phyloP scores from a whole-genome alignment of 2,329 filamentous ascomycete genomes.

The Sclerotinia borealis region DNA sequence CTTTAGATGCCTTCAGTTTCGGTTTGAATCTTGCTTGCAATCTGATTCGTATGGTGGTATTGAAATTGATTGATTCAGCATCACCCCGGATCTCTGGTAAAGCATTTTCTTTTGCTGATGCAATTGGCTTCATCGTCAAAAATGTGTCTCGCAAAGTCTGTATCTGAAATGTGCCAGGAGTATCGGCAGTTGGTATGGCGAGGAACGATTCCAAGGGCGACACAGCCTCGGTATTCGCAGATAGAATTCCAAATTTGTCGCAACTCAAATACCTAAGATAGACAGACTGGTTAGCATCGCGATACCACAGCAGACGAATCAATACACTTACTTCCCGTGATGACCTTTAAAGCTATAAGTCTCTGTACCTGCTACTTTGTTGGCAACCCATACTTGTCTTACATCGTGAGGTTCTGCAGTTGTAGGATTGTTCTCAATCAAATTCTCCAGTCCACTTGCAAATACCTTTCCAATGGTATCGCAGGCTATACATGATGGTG shows the following conservation, averaged over 20 bases:
- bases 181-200: constrained; percentile 56
- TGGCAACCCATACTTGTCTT: constrained; percentile 90
- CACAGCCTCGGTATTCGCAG: constrained; percentile 73
- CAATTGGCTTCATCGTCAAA: constrained; percentile 53
- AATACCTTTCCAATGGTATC: constrained; percentile 87
- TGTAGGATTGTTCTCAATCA: constrained; percentile 73
- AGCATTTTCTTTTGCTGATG: constrained; percentile 40
- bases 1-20: constrained; percentile 68
- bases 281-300: neutral
- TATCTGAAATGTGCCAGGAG: constrained; percentile 65
- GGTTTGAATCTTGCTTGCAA: constrained; percentile 98
- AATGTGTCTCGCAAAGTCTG: constrained; percentile 69
- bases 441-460: constrained; percentile 74
- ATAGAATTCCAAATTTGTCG: constrained; percentile 74
- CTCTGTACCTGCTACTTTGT: constrained; percentile 74
- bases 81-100: constrained; percentile 69
- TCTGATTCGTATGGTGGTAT: constrained; percentile 70
- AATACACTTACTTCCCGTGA: constrained; percentile 63
- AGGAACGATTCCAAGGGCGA: constrained; percentile 77
- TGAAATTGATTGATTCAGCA: constrained; percentile 58
- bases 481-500: constrained; percentile 70
- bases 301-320: neutral
- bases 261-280: constrained; percentile 75
- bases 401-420: constrained; percentile 95
- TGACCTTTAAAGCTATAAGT: constrained; percentile 82